Conservation (phyloP, 2,329 filamentous ascomycete genomes). For the Shiraia sp. region DNA sequence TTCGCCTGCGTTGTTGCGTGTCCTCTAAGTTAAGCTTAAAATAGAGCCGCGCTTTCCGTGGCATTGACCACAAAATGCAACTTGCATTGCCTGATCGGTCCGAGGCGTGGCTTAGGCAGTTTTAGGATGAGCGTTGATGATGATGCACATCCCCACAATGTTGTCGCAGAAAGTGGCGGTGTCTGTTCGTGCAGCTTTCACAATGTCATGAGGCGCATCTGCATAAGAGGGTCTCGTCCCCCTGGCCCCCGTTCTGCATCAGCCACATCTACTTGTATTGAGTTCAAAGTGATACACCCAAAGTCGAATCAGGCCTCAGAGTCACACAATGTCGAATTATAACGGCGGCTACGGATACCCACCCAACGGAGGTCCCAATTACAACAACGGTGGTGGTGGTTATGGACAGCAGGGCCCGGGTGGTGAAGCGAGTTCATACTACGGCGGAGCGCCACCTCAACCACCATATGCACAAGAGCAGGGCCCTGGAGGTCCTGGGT, state of each 20-base stretch:
- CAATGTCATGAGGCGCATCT: background rate
- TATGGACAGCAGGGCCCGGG: constrained; percentile 9
- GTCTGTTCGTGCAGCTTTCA: background rate
- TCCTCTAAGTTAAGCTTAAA: too few relatives aligned
- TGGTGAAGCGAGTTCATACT: constrained; percentile 17
- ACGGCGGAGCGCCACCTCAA: constrained; percentile 12
- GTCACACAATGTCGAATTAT: constrained; percentile 14
- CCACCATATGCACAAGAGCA: background rate
- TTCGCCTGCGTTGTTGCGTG: too few relatives aligned
- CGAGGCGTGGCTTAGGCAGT: constrained; percentile 1
- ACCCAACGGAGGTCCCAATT: constrained; percentile 4
- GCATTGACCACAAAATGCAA: background rate
- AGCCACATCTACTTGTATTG: background rate
- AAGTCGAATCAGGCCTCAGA: background rate
- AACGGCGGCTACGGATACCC: constrained; percentile 8
- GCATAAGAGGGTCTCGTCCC: background rate
- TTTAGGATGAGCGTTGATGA: background rate
- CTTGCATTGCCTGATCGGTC: background rate
- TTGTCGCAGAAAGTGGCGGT: constrained; percentile 1
- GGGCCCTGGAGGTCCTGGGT: constrained; percentile 6
- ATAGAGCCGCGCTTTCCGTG: constrained; percentile 1
- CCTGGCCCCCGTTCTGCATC: background rate
- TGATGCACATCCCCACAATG: background rate
- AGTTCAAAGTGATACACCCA: too few relatives aligned
- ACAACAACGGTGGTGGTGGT: constrained; percentile 9